Base-by-base conservation (phyloP, 306 rosid species). In the Gastrolobium villosum region DNA sequence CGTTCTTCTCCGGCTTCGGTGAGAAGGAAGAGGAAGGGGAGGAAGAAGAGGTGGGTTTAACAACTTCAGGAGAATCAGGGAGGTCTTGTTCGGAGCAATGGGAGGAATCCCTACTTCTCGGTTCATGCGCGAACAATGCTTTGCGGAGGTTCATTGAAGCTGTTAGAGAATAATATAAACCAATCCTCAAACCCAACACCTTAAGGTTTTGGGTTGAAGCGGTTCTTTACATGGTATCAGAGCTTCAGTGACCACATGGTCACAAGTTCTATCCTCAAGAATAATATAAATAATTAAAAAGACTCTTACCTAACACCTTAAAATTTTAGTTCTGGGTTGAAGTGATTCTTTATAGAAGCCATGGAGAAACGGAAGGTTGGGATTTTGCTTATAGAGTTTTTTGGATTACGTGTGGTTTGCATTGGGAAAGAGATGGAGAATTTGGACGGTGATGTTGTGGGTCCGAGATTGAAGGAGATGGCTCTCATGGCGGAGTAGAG, bases 21-120 rank as follows among this genome's bases (percentile, higher is more conserved):
- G 88, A 82, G 1, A 91, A 28, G 5, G 31, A 6, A 20, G 60
- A 11, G 0, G 69, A 15, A 28, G 10, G 85, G 76, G 97, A 20
- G 26, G 26, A 20, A 20, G 84, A 80, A 8, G 90, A 9, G 1
- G 60, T 10, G 7, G 60, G 11, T 0, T 81, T 53, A 97, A 88
- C 14, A 89, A 86, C 30, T 83, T 81, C 32, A 59, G 89, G 46
- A 83, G 97, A 52, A 96, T 96, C 6, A 97, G 93, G 1, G 97
- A 93, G 77, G 84, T 93, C 32, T 77, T 2, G 77, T 71, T 0
- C 49, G 90, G 30, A 86, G 79, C 73, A 84, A 59, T 10, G 97
- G 93, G 32, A 85, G 81, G 69, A 87, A 63, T 94, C 98, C 36
- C 81, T 96, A 45, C 99, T 96, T 5, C 88, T 96, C 2, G 99